phyloP scores from a whole-genome alignment of 2,329 filamentous ascomycete genomes.

The Cephalotrichum gorgonifer region DNA sequence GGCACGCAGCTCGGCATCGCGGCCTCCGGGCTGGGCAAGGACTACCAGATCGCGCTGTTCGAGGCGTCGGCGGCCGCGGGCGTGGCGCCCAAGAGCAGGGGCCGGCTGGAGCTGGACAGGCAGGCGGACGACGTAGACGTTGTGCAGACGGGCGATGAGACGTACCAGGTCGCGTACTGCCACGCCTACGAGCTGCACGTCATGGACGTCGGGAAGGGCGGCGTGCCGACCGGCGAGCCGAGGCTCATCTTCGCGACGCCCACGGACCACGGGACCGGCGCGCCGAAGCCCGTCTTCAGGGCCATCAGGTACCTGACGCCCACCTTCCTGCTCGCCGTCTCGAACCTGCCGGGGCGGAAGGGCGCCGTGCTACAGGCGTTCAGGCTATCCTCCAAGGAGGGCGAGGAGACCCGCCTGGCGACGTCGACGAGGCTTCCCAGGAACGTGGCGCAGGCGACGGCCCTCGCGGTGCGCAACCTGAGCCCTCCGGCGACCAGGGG shows the following conservation, averaged over 20 bases:
- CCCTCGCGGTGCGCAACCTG: slow-evolving; percentile 66
- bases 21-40: slow-evolving; percentile 65
- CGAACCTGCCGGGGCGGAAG: slow-evolving; percentile 48
- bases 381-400: slow-evolving; percentile 30
- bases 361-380: slow-evolving; percentile 48
- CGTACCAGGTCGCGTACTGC: slow-evolving; percentile 69
- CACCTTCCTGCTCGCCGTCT: slow-evolving; percentile 44
- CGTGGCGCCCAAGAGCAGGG: slow-evolving; percentile 30
- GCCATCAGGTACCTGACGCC: slow-evolving; percentile 49
- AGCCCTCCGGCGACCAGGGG: slow-evolving; percentile 38
- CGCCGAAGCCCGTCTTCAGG: slow-evolving; percentile 40
- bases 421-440: slow-evolving; percentile 49
- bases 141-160: slow-evolving; percentile 46
- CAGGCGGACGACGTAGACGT: slow-evolving; percentile 63
- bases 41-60: slow-evolving; percentile 74
- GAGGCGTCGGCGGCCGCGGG: slow-evolving; percentile 46
- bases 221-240: slow-evolving; percentile 34
- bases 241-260: slow-evolving; percentile 46
- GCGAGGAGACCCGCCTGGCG: slow-evolving; percentile 33
- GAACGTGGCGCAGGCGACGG: slow-evolving; percentile 63
- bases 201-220: slow-evolving; percentile 36
- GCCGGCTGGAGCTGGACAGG: slow-evolving; percentile 36
- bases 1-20: slow-evolving; percentile 62
- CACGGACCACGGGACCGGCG: slow-evolving; percentile 26
- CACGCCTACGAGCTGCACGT: slow-evolving; percentile 65